Percentiles rank a stretch among this genome's conserved stretches.
Evolutionary conservation across 768 basidiomycete genomes (phyloP).

Genomic region (Rossbeevera mucosa): DNA sequence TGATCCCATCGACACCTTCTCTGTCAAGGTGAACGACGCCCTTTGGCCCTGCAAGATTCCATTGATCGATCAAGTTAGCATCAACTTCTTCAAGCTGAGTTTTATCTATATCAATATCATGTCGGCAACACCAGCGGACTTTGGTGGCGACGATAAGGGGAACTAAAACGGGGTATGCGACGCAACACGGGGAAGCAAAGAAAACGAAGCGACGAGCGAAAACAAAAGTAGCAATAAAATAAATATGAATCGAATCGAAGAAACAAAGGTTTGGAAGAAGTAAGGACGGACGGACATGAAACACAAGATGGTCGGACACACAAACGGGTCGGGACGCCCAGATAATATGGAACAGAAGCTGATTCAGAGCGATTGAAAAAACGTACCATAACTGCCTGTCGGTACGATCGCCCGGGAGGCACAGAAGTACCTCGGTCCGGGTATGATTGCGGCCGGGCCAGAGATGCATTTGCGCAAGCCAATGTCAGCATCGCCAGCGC

Average conservation of each 20-base stretch:
- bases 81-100: not conserved
- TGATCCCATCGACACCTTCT: slow-evolving; percentile 54
- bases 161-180: not conserved
- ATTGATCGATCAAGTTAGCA: slow-evolving; percentile 1
- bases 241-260: slow-evolving; percentile 1
- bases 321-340: not conserved
- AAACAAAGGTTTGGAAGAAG: not conserved
- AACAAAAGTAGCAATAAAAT: not conserved
- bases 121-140: slow-evolving; percentile 11
- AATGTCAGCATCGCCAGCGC: slow-evolving; percentile 58
- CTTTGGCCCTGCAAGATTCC: slow-evolving; percentile 46
- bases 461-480: slow-evolving; percentile 53
- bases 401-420: slow-evolving; percentile 55
- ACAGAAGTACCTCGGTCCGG: slow-evolving; percentile 62
- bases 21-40: slow-evolving; percentile 39
- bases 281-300: slow-evolving; percentile 1
- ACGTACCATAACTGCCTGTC: slow-evolving; percentile 55
- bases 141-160: slow-evolving; percentile 12
- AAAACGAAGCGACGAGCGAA: not conserved
- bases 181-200: not conserved
- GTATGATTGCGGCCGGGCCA: slow-evolving; percentile 40
- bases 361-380: not conserved
- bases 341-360: not conserved
- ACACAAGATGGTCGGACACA: not conserved
- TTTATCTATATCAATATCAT: not conserved